These are phyloP conservation scores for Polyporus tsugae DNA, from an alignment of 1,284 basidiomycete genomes.

Conservation along the genomic window DNA sequence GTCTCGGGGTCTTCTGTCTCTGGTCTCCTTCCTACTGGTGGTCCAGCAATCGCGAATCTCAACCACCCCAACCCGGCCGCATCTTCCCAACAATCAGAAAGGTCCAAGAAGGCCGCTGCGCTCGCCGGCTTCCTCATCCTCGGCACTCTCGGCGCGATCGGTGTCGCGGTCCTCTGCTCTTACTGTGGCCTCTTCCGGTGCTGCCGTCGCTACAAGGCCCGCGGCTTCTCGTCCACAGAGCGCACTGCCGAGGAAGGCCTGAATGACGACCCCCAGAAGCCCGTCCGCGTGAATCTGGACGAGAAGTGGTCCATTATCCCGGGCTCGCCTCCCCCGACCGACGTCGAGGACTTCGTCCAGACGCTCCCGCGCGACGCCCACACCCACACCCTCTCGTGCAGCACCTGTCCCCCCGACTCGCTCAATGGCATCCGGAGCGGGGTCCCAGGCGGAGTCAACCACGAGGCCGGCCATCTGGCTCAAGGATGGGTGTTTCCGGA, in stretches of 20 bases:
- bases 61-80: slow-evolving; percentile 28
- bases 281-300: slow-evolving; percentile 2
- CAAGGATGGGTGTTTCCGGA: slow-evolving; percentile 21
- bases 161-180: slow-evolving; percentile 37
- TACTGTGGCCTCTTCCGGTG: slow-evolving; percentile 36
- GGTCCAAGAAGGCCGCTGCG: slow-evolving; percentile 36
- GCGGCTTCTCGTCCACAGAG: slow-evolving; percentile 19
- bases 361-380: slow-evolving; percentile 21
- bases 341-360: slow-evolving; percentile 16
- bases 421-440: slow-evolving; percentile 25
- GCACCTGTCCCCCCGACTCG: slow-evolving; percentile 30
- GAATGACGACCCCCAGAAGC: slow-evolving; percentile 13
- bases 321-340: slow-evolving; percentile 21
- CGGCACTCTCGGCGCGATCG: slow-evolving; percentile 35
- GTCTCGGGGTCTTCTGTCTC: neutral
- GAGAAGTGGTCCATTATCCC: slow-evolving; percentile 34
- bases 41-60: slow-evolving; percentile 14
- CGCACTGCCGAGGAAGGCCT: slow-evolving; percentile 28
- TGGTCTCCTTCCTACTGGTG: slow-evolving; percentile 7
- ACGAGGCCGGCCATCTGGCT: slow-evolving; percentile 21
- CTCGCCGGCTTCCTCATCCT: slow-evolving; percentile 40
- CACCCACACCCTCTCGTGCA: slow-evolving; percentile 30
- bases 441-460: slow-evolving; percentile 22
- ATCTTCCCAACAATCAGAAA: slow-evolving; percentile 30
- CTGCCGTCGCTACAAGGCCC: slow-evolving; percentile 18